These are phyloP conservation scores for Aspergillus phoenicis DNA, from an alignment of 2,329 filamentous ascomycete genomes.

Conservation along the genomic window DNA sequence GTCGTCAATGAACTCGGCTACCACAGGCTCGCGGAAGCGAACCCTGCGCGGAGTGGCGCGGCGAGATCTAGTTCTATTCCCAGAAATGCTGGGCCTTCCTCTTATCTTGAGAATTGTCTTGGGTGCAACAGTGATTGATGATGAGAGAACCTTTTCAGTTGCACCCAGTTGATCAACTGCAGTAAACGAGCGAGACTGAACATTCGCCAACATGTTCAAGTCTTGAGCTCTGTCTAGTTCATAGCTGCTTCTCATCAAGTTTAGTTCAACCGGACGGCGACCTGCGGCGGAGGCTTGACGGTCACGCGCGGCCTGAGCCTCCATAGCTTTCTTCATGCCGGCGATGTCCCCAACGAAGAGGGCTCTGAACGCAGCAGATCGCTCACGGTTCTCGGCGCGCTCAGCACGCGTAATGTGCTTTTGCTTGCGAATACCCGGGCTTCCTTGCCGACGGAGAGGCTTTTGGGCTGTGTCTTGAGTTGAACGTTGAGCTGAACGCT, in stretches of 20 bases:
- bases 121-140: background rate
- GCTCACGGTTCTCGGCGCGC: background rate
- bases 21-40: slow-evolving; percentile 19
- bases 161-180: no score
- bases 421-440: slow-evolving; percentile 5
- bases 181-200: no score
- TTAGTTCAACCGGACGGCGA: background rate
- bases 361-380: background rate
- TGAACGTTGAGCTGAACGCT: no score
- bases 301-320: background rate
- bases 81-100: background rate
- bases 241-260: background rate
- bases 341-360: background rate
- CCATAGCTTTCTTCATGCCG: background rate
- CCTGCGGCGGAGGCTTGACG: background rate
- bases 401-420: slow-evolving; percentile 2
- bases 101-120: background rate
- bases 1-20: slow-evolving; percentile 3
- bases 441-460: no score
- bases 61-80: background rate
- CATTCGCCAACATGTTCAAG: no score
- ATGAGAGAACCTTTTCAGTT: no score
- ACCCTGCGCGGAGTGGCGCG: slow-evolving; percentile 7
- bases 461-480: no score
- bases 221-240: background rate